Percentiles rank a stretch among this genome's conserved stretches.
Conservation (phyloP, 1,284 basidiomycete species). For the Anthracocystis walkeri region DNA sequence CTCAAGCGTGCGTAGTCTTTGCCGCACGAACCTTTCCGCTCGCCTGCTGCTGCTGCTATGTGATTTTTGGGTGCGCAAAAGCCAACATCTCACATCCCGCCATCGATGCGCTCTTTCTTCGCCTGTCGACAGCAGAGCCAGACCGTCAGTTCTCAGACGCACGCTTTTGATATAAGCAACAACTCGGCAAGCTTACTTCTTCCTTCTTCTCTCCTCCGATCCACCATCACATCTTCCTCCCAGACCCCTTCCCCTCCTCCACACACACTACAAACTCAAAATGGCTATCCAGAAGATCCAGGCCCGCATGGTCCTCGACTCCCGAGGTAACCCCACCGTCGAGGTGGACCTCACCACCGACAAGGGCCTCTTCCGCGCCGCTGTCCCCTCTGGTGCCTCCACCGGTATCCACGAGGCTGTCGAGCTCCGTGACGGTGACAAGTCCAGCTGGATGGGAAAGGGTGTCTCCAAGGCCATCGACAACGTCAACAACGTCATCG, state of each 20-base stretch:
- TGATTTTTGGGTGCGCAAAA: background rate
- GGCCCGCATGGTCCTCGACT: slow-evolving; percentile 66
- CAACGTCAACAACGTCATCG: slow-evolving; percentile 94
- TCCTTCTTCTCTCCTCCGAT: slow-evolving; percentile 10
- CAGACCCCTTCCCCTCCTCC: slow-evolving; percentile 4
- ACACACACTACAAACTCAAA: slow-evolving; percentile 24
- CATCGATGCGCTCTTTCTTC: slow-evolving; percentile 10
- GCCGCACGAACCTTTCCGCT: slow-evolving; percentile 23
- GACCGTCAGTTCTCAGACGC: background rate
- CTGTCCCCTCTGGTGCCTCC: slow-evolving; percentile 97
- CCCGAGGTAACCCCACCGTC: slow-evolving; percentile 69
- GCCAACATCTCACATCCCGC: slow-evolving; percentile 15
- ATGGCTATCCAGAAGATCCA: slow-evolving; percentile 65
- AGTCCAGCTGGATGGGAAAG: slow-evolving; percentile 92
- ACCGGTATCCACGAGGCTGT: slow-evolving; percentile 98
- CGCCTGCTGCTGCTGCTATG: background rate
- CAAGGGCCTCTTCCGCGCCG: slow-evolving; percentile 87
- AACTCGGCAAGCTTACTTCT: slow-evolving; percentile 9
- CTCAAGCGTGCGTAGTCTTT: background rate
- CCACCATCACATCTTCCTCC: slow-evolving; percentile 16
- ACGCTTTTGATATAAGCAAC: slow-evolving; percentile 21
- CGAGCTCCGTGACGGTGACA: slow-evolving; percentile 97
- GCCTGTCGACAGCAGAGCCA: background rate
- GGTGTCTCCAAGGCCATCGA: slow-evolving; percentile 87
- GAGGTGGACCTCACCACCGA: slow-evolving; percentile 68